Base-by-base conservation (phyloP, 768 basidiomycete genomes). In the Naematelia aurantialba region DNA sequence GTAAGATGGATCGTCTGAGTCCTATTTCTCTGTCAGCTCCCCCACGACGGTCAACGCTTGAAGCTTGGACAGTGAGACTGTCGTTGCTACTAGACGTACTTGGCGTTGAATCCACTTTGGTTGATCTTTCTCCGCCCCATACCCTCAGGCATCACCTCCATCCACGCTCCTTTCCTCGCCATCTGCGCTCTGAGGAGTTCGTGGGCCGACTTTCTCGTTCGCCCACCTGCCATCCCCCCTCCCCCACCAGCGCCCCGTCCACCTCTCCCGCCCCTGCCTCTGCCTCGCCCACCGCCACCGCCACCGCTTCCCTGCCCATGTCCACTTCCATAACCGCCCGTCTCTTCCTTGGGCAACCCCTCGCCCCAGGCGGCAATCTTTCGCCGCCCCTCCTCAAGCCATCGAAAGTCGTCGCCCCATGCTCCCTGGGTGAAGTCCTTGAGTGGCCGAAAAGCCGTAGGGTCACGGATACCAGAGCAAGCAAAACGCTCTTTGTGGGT, bases 351-450 rank as follows among this genome's bases (percentile, higher is more conserved):
- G 52, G 59, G 50, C 52, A 54, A 63, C 69, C 50, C 69, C 60
- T 68, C 65, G 27, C 62, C 89, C 85, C 87, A 89, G 12, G 83
- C 84, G 21, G 81, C 80, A n/a, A 87, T 85, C 65, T 82, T 85
- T 63, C 91, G 78, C 21, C 88, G 85, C 27, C 91, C 76, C 17
- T 90, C 88, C 78, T 96, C 92, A 64, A 96, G 80, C 73, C 85
- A 92, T 44, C 81, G 81, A 74, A 91, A 96, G 78, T 96, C 92
- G 66, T 86, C 83, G 85, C 91, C 88, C 85, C 94, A 87, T 25
- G 83, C 82, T 8, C 89, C 89, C 84, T 88, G 90, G 3, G 84
- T 83, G 69, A 91, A 94, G 66, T 84, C 72, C 66, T 89, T 91
- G 85, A 92, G 87, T 12, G 87, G 83, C 29, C 73, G 63, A 45